These are phyloP conservation scores for Bryum argenteum DNA, from an alignment of 225 moss, liverwort and hornwort species.

Conservation along the genomic window DNA sequence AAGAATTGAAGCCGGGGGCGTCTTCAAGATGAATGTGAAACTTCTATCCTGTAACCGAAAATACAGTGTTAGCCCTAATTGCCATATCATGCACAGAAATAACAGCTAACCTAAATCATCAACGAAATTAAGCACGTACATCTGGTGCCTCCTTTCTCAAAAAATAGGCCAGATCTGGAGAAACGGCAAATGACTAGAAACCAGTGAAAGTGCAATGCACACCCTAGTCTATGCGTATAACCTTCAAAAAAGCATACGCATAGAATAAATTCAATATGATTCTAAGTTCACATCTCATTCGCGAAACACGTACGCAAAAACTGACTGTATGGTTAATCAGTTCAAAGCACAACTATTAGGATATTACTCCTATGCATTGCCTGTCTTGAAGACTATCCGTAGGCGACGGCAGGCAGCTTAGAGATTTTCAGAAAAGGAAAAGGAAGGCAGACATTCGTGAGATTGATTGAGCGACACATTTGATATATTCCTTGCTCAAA, in stretches of 20 bases:
- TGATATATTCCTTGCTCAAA: not conserved
- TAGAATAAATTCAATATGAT: too few species aligned
- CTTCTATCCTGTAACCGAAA: constrained; percentile 76
- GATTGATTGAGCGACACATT: not conserved
- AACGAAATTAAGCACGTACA: too few species aligned
- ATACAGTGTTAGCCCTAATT: not conserved
- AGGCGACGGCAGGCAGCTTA: too few species aligned
- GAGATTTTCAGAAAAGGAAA: too few species aligned
- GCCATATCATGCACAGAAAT: not conserved
- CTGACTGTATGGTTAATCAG: too few species aligned
- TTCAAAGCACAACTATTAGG: too few species aligned
- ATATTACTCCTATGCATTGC: too few species aligned
- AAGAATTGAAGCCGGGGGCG: constrained; percentile 92
- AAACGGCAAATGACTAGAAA: not conserved
- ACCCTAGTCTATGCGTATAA: not conserved
- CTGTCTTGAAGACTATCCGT: too few species aligned
- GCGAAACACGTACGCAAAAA: too few species aligned
- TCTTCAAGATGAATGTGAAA: constrained; percentile 96
- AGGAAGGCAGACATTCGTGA: too few species aligned
- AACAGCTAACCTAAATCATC: not conserved
- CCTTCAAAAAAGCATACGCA: not conserved
- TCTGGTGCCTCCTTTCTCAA: too few species aligned
- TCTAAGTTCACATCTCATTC: too few species aligned
- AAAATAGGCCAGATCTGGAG: not conserved
- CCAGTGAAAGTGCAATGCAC: not conserved